Evolutionary conservation across 2,329 filamentous ascomycete species (phyloP), one percentile per base, ranked within the genome.

Genomic region (Fusarium papillatum): DNA sequence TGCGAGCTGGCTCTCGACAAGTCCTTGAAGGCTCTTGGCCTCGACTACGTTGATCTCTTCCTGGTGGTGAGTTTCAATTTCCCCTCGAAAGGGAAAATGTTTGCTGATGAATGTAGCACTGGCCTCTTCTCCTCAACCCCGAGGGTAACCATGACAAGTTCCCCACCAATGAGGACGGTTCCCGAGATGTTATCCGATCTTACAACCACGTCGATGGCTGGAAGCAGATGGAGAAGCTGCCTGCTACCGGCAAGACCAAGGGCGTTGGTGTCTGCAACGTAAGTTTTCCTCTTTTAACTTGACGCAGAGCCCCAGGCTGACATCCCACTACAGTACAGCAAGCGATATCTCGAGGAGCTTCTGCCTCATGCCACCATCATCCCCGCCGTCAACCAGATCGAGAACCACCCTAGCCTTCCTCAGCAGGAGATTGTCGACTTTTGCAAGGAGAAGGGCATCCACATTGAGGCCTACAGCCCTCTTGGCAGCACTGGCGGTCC

Each of bases 41-140:
- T 97, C 60, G 93, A 95, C 76, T 96, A 97, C 82, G 89, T 97
- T 7, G 95, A 97, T 82, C 87, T 97, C 69, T 95, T 91, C 82
- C 88, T 97, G 43, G 90, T 97, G 69, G 86, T 88, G 74, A 76
- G 86, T 84, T 60, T 31, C 2, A 29, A 1, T 1, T 19, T 13
- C 17, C 13, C 16, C 7, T 53, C 29, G 41, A 16, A 19, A 16
- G 13, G 7, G 10, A 13, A 22, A 9, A 7, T 2, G 6, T 5
- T 22, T 55, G 14, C 70, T 75, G n/a, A 75, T 26, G 19, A 2
- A 3, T 7, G 0, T 36, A 88, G 87, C 95, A 98, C 86, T 97
- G 95, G 94, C 93, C 94, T 8, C 86, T 95, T 57, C 91, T 93
- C 62, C 93, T 96, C 91, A 96, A 96, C 85, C 93, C 93, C 10